phyloP scores from a whole-genome alignment of 2,329 filamentous ascomycete genomes.

The Elsinoe ampelina region DNA sequence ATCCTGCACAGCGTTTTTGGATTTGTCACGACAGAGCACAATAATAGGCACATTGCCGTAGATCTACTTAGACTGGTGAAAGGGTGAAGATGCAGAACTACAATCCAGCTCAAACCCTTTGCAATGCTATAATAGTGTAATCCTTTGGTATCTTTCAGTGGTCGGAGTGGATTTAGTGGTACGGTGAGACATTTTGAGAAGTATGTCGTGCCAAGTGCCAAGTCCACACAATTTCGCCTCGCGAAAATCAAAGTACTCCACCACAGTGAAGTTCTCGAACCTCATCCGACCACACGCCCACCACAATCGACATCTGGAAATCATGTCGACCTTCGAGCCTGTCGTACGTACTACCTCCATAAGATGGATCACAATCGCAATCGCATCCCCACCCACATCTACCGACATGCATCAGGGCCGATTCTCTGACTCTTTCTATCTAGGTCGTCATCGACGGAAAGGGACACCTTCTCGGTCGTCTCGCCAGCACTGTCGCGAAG shows the following conservation, averaged over 20 bases:
- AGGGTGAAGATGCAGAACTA: too few relatives aligned
- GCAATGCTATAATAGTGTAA: too few relatives aligned
- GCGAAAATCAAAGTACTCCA: neutral
- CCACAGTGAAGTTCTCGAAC: neutral
- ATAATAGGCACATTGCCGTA: neutral
- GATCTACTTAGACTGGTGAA: too few relatives aligned
- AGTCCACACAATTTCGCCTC: neutral
- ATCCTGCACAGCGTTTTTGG: neutral
- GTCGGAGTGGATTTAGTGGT: too few relatives aligned
- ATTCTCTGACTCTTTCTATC: constrained; percentile 14
- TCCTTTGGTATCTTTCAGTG: too few relatives aligned
- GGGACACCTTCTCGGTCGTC: constrained; percentile 98
- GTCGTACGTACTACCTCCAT: constrained; percentile 43
- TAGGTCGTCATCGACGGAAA: constrained; percentile 99
- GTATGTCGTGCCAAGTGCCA: neutral
- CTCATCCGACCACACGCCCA: neutral
- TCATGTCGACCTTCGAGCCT: constrained; percentile 56
- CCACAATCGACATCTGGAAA: constrained; percentile 24
- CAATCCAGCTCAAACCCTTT: too few relatives aligned
- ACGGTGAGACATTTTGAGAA: neutral
- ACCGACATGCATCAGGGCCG: neutral
- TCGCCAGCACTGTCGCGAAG: constrained; percentile 97
- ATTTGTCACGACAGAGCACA: neutral
- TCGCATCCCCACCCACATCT: too few relatives aligned
- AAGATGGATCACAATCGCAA: neutral